These are phyloP conservation scores for Talaromyces sp. DNA, from an alignment of 2,329 filamentous ascomycete genomes.

Conservation along the genomic window DNA sequence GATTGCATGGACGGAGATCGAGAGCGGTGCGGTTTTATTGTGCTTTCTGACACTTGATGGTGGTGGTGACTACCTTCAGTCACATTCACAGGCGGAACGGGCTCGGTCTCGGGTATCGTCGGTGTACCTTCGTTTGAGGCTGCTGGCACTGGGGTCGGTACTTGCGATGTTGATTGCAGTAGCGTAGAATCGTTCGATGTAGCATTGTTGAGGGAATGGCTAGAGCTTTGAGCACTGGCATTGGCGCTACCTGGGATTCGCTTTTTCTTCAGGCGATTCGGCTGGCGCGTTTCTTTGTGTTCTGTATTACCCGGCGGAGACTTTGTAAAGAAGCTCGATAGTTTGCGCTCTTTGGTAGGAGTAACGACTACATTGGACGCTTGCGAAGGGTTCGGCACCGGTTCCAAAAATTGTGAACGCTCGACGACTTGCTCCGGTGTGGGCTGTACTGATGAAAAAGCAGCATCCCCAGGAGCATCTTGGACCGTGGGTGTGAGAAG, in stretches of 20 bases:
- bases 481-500: neutral
- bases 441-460: conserved; percentile 11
- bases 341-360: conserved; percentile 60
- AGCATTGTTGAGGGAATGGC: conserved; percentile 60
- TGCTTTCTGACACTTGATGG: conserved; percentile 42
- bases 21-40: conserved; percentile 63
- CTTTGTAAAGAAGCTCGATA: conserved; percentile 64
- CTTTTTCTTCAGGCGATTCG: conserved; percentile 91
- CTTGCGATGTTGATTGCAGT: conserved; percentile 24
- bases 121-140: conserved; percentile 13
- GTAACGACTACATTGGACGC: conserved; percentile 39
- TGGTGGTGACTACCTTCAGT: conserved; percentile 25
- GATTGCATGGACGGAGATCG: conserved; percentile 74
- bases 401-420: conserved; percentile 26
- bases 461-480: conserved; percentile 5
- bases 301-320: conserved; percentile 58
- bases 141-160: conserved; percentile 22
- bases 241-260: conserved; percentile 69
- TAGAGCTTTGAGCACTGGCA: conserved; percentile 86
- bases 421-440: conserved; percentile 11
- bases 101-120: conserved; percentile 3
- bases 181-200: conserved; percentile 35
- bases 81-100: conserved; percentile 8
- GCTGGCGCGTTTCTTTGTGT: conserved; percentile 61
- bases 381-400: conserved; percentile 36